Evolutionary conservation across 495 filamentous ascomycete genomes (phyloP).

Genomic region (Aspergillus bertholletiae): DNA sequence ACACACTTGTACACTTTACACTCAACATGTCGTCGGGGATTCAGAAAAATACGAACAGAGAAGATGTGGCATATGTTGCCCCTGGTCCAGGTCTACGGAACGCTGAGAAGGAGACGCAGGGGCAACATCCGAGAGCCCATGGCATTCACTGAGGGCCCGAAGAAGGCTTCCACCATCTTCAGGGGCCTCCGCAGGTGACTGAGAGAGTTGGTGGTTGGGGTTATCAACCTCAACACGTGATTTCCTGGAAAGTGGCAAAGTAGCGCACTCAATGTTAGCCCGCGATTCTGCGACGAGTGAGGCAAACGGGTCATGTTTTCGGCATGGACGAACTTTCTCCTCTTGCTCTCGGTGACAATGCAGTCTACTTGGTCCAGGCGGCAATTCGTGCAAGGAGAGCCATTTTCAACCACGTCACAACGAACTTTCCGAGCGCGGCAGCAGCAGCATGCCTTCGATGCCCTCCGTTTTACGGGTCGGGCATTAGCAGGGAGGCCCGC

Average conservation of each 20-base stretch:
- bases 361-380: slow-evolving; percentile 84
- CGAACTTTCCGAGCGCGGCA: slow-evolving; percentile 88
- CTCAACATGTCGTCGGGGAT: background rate
- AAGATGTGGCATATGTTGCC: slow-evolving; percentile 48
- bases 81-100: slow-evolving; percentile 40
- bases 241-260: slow-evolving; percentile 32
- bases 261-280: slow-evolving; percentile 15
- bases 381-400: slow-evolving; percentile 86
- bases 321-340: slow-evolving; percentile 59
- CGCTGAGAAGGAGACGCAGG: slow-evolving; percentile 40
- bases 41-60: slow-evolving; percentile 33
- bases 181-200: slow-evolving; percentile 35
- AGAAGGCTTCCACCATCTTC: slow-evolving; percentile 32
- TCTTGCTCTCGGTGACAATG: slow-evolving; percentile 84
- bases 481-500: slow-evolving; percentile 36
- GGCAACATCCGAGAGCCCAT: slow-evolving; percentile 27
- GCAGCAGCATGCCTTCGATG: slow-evolving; percentile 82
- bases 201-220: slow-evolving; percentile 23
- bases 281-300: slow-evolving; percentile 1
- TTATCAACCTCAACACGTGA: slow-evolving; percentile 39
- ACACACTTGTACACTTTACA: background rate
- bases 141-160: slow-evolving; percentile 25
- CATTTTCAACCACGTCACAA: slow-evolving; percentile 87
- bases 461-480: slow-evolving; percentile 73
- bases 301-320: slow-evolving; percentile 4